Percentiles rank a stretch among this genome's conserved stretches.
These are phyloP conservation scores for Fusarium continuum DNA, from an alignment of 2,329 filamentous ascomycete species.

Conservation along the genomic window DNA sequence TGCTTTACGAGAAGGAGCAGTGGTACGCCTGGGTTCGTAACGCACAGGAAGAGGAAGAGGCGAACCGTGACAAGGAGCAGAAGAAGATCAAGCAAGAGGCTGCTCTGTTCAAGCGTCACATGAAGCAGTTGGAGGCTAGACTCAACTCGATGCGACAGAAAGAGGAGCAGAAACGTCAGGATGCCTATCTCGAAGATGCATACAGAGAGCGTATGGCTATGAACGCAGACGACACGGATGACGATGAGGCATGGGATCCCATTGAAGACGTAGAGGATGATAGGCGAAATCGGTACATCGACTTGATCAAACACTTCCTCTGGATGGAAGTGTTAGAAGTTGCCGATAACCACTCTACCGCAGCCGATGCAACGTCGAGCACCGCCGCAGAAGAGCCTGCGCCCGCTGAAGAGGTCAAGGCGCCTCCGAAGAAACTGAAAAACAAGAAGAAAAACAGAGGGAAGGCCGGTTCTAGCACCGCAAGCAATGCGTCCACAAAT, in stretches of 20 bases:
- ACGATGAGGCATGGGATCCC: conserved; percentile 42
- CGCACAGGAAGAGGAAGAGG: conserved; percentile 39
- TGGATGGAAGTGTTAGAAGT: conserved; percentile 34
- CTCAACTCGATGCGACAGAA: conserved; percentile 29
- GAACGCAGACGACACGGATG: conserved; percentile 27
- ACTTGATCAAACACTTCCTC: conserved; percentile 44
- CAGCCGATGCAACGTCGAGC: not conserved
- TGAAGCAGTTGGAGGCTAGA: conserved; percentile 38
- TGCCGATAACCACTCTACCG: not conserved
- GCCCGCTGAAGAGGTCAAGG: not conserved
- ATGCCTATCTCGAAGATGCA: conserved; percentile 43
- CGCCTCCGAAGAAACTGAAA: conserved; percentile 9
- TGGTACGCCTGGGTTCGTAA: conserved; percentile 41
- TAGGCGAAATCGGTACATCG: conserved; percentile 40
- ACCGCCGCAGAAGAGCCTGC: not conserved
- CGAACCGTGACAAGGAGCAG: conserved; percentile 41
- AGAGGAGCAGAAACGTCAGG: conserved; percentile 42
- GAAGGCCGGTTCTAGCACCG: not conserved
- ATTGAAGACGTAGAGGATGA: conserved; percentile 40
- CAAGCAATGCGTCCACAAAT: not conserved
- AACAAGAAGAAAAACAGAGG: conserved; percentile 33
- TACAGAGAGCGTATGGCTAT: conserved; percentile 37
- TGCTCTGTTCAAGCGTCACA: conserved; percentile 41
- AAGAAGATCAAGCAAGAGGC: conserved; percentile 45
- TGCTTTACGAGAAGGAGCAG: conserved; percentile 38